These are phyloP conservation scores for Rhododendron griersonianum DNA, from an alignment of 148 eudicot genomes.

Conservation along the genomic window DNA sequence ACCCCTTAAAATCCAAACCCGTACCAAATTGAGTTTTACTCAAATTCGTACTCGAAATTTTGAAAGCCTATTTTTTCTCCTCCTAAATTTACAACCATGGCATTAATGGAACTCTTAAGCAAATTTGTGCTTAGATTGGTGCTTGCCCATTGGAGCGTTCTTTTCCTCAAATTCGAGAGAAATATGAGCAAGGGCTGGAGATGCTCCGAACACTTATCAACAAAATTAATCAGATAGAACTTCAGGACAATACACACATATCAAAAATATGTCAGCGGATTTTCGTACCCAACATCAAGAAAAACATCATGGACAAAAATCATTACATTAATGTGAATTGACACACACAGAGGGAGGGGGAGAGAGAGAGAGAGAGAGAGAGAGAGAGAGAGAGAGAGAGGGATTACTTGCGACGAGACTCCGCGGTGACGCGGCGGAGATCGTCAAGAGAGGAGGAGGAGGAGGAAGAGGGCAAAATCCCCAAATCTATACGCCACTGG, in stretches of 20 bases:
- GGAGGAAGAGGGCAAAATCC: conserved; percentile 45
- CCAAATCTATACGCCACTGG: conserved; percentile 56
- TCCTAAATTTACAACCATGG: not conserved
- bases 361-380: not conserved
- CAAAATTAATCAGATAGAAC: not conserved
- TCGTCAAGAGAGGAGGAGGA: conserved; percentile 46
- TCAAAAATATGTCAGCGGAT: not conserved
- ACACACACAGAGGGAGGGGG: not conserved
- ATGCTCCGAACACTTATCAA: not conserved
- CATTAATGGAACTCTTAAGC: not conserved
- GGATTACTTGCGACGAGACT: conserved; percentile 50
- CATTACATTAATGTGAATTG: not conserved
- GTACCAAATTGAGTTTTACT: not conserved
- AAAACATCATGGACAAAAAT: not conserved
- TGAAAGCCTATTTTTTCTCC: not conserved
- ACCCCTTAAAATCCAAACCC: not conserved
- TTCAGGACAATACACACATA: not conserved
- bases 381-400: conserved; percentile 1
- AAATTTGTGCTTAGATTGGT: not conserved
- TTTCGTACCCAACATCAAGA: not conserved
- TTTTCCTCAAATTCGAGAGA: too few relatives aligned
- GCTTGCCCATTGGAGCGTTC: too few relatives aligned
- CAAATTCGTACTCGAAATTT: not conserved
- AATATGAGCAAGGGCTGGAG: too few relatives aligned
- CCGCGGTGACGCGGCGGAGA: conserved; percentile 55